phyloP scores from a whole-genome alignment of 495 filamentous ascomycete genomes.

The Hypomontagnella monticulosa region DNA sequence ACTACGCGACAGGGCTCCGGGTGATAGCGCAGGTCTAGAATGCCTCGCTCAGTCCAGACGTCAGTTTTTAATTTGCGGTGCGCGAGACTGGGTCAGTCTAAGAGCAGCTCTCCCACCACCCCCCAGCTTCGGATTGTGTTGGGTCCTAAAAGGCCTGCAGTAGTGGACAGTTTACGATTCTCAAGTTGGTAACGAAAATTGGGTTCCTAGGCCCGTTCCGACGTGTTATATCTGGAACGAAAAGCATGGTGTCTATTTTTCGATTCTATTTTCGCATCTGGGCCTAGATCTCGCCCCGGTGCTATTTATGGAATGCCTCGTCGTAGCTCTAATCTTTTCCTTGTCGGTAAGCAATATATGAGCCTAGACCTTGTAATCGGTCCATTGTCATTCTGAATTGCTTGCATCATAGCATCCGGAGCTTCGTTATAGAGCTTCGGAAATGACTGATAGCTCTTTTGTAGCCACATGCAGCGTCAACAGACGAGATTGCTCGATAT shows the following conservation, averaged over 20 bases:
- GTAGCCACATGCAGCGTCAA: background rate
- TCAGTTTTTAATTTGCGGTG: conserved; percentile 32
- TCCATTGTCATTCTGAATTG: conserved; percentile 31
- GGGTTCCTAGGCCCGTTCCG: conserved; percentile 23
- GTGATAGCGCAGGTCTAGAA: conserved; percentile 38
- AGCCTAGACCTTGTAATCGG: conserved; percentile 26
- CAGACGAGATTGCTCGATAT: conserved; percentile 20
- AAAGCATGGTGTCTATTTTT: conserved; percentile 19
- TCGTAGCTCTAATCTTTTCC: conserved; percentile 13
- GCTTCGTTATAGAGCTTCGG: conserved; percentile 8
- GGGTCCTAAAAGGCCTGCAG: background rate
- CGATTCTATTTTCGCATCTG: background rate
- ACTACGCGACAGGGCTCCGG: conserved; percentile 8
- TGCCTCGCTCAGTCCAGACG: conserved; percentile 42
- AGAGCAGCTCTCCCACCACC: background rate
- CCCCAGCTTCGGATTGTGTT: background rate
- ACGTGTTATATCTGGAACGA: conserved; percentile 19
- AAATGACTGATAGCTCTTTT: conserved; percentile 14
- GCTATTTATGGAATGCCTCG: conserved; percentile 37
- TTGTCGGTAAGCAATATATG: conserved; percentile 3
- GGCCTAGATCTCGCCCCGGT: conserved; percentile 34
- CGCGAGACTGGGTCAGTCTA: conserved; percentile 25
- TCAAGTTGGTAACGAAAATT: conserved; percentile 1
- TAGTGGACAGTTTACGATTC: conserved; percentile 19
- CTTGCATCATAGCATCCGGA: conserved; percentile 17